phyloP scores from a whole-genome alignment of 345 rosid genomes.

The Bretschneidera sinensis region DNA sequence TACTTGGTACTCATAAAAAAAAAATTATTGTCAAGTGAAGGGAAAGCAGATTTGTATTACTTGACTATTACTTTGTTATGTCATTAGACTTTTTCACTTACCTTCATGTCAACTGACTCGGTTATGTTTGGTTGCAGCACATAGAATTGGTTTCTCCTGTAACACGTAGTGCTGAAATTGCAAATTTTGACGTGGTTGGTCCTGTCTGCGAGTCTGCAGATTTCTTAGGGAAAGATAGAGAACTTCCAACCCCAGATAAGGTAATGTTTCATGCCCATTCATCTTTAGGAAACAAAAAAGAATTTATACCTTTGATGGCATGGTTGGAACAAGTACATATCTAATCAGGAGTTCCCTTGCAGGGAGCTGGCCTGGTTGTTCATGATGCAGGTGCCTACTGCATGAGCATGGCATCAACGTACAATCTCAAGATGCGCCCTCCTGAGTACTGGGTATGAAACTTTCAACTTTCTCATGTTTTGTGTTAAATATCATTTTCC shows the following conservation, averaged over 20 bases:
- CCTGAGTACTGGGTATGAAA: conserved; percentile 90
- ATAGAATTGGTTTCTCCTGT: conserved; percentile 90
- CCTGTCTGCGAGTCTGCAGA: conserved; percentile 99
- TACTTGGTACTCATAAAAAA: too few relatives aligned
- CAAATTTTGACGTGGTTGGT: conserved; percentile 90
- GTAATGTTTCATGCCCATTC: conserved; percentile 23
- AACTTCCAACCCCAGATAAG: conserved; percentile 86
- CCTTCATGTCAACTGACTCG: background rate
- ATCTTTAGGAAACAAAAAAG: too few relatives aligned
- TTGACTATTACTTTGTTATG: too few relatives aligned
- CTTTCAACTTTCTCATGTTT: background rate
- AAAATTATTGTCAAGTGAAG: too few relatives aligned
- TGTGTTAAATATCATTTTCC: background rate
- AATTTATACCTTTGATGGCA: background rate
- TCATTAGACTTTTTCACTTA: too few relatives aligned
- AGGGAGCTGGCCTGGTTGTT: conserved; percentile 95
- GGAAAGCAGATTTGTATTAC: too few relatives aligned
- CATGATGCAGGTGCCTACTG: conserved; percentile 99
- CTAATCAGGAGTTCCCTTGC: conserved; percentile 25
- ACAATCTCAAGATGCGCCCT: conserved; percentile 99
- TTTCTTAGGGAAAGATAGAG: conserved; percentile 93
- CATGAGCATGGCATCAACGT: conserved; percentile 99
- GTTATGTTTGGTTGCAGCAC: conserved; percentile 49
- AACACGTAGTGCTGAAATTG: conserved; percentile 47
- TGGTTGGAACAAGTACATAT: conserved; percentile 2